Base-by-base conservation (phyloP, 352 stramenopile species). In the Salisapilia sapeloensis region DNA sequence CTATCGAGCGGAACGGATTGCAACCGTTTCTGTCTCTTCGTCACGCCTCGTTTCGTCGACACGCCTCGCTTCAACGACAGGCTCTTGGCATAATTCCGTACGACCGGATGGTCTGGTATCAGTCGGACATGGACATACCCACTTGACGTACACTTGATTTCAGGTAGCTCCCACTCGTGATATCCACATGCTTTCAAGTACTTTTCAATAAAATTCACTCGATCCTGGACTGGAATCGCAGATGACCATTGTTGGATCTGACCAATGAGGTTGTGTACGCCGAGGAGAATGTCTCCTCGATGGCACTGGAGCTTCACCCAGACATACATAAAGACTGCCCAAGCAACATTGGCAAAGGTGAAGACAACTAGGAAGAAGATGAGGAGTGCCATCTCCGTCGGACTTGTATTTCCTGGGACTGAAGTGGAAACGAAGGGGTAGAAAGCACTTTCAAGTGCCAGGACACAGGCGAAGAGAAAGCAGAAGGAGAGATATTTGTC, bases 401-500 rank as follows among this genome's bases (percentile, higher is more conserved):
- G 54, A 4, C 16, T 53, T 11, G 46, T 39, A 0, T 32, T 34
- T 6, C 24, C 30, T 1, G 30, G 33, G 2, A 72, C 42, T 0
- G 40, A 13, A 12, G 46, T 35, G 10, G 50, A 43, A 10, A 72
- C 47, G 4, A 60, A 5, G 1, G 55, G 52, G 36, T 60, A 76
- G 2, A 75, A 34, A 2, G 62, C 53, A 29, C 75, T 79, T 40
- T 72, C 63, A 17, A 79, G 28, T 14, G 57, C 60, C 9, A 79
- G 58, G 8, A 61, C 16, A 13, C 46, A 70, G 5, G 60, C 44
- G 22, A 75, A 49, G 4, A 75, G 40, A 38, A 79, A 79, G 49
- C 60, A 75, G 42, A 75, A 71, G 26, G 66, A 70, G 2, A 79
- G 56, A 25, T 76, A 79, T 32, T 54, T 46, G 36, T 79, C 63